Conservation (phyloP, 148 eudicot species). For the Agrostemma githago region DNA sequence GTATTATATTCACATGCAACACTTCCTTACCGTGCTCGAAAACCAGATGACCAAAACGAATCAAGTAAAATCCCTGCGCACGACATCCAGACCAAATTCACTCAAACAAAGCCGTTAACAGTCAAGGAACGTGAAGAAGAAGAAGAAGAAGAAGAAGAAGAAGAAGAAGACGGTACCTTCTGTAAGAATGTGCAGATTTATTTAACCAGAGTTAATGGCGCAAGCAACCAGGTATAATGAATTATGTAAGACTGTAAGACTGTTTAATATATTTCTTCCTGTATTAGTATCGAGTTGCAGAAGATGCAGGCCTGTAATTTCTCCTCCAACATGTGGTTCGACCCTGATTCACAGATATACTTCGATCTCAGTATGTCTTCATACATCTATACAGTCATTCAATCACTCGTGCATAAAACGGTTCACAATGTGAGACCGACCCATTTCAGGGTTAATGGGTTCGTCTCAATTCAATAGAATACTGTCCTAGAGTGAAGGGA, state of each 20-base stretch:
- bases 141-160: neutral
- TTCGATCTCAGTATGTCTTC: slow-evolving; percentile 4
- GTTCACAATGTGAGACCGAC: neutral
- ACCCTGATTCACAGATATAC: slow-evolving; percentile 32
- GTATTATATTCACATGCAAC: slow-evolving; percentile 24
- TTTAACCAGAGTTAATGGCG: neutral
- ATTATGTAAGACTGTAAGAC: neutral
- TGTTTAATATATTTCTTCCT: neutral
- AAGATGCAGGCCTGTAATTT: slow-evolving; percentile 35
- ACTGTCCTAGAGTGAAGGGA: slow-evolving; percentile 6
- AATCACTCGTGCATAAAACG: neutral
- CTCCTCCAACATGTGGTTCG: slow-evolving; percentile 47
- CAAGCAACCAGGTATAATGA: slow-evolving; percentile 7
- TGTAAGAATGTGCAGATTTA: slow-evolving; percentile 17
- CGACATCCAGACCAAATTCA: neutral
- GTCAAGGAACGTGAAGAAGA: neutral
- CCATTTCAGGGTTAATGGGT: neutral
- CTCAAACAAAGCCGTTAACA: neutral
- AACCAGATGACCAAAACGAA: too few species aligned
- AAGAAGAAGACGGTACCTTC: neutral
- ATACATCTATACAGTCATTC: neutral
- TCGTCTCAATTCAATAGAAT: neutral
- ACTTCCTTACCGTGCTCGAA: slow-evolving; percentile 8
- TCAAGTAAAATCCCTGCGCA: slow-evolving; percentile 13
- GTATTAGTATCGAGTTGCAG: slow-evolving; percentile 24